Evolutionary conservation across 83 land plant genomes (phyloP), one percentile per base, ranked within the genome.

Genomic region (Picea mariana): DNA sequence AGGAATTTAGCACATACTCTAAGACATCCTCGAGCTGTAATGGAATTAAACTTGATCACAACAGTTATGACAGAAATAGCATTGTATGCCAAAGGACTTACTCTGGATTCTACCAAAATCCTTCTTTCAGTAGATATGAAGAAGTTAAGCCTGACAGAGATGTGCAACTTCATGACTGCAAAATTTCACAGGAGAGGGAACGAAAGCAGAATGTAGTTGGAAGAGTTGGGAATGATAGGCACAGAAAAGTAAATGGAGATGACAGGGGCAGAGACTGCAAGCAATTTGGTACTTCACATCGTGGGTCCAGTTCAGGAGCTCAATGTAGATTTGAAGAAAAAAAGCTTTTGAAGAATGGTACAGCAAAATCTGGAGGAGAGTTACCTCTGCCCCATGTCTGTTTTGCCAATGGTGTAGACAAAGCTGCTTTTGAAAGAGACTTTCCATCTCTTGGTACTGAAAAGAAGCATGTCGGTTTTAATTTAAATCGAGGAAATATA

Each of bases 381-480:
- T 68, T 17, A 72, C 34, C n/a, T n/a, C 52, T 20, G 7, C n/a
- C 76, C 52, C 20, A 72, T 72, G 52, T 12, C 23, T 40, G 71
- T 71, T 62, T 42, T 71, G 67, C 17, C 23, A 40, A 63, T 75
- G 59, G 63, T 76, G 75, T 81, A 59, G 77, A 79, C n/a, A 91
- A 89, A 80, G 75, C 75, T 67, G 71, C 84, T 2, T 91, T 91
- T 88, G 95, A 93, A 31, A 85, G 87, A 31, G 87, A 91, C 55
- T 93, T 93, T 59, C 95, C 95, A 26, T 87, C 90, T 2, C 89
- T 93, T 58, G 92, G 89, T 81, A 26, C 84, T 78, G 91, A 90
- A 47, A 90, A 87, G 42, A 92, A 69, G 78, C 82, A 66, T 24
- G 75, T 17, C 26, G 24, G 31, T 47, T 40, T 12, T 18, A 73